Evolutionary conservation across 306 rosid genomes (phyloP).

Genomic region (Cyamopsis tetragonoloba): DNA sequence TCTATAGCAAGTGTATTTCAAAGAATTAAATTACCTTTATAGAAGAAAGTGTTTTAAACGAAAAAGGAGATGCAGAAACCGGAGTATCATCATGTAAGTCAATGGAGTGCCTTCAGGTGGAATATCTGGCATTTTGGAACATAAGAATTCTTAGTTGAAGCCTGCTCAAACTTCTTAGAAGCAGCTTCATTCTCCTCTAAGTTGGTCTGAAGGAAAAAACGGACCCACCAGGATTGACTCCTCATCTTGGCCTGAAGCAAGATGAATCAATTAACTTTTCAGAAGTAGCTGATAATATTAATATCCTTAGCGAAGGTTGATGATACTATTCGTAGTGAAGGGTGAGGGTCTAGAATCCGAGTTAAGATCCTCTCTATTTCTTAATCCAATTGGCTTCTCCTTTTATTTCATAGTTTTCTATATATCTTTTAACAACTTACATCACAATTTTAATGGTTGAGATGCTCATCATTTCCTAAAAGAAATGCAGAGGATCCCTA

Average conservation of each 20-base stretch:
- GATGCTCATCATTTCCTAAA: too few relatives aligned
- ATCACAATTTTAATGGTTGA: too few relatives aligned
- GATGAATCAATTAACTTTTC: not conserved
- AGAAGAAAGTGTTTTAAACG: conserved; percentile 19
- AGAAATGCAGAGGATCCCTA: too few relatives aligned
- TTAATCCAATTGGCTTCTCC: too few relatives aligned
- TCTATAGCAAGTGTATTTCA: conserved; percentile 18
- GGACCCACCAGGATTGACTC: conserved; percentile 66
- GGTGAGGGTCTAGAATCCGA: too few relatives aligned
- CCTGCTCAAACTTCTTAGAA: conserved; percentile 51
- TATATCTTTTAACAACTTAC: too few relatives aligned
- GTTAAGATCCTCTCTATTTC: too few relatives aligned
- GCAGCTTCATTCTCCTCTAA: conserved; percentile 61
- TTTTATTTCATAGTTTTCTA: too few relatives aligned
- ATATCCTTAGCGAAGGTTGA: conserved; percentile 5
- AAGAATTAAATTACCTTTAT: conserved; percentile 33
- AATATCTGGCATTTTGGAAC: conserved; percentile 56
- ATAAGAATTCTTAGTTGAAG: conserved; percentile 51
- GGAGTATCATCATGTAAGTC: conserved; percentile 13
- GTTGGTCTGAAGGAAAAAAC: conserved; percentile 51
- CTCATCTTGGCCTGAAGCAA: conserved; percentile 68
- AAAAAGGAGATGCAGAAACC: conserved; percentile 12
- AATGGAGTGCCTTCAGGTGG: conserved; percentile 62
- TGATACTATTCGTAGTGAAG: too few relatives aligned
- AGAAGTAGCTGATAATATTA: not conserved